Percentiles rank a stretch among this genome's conserved stretches.
Conservation (phyloP, 345 rosid species). For the Angophora floribunda region DNA sequence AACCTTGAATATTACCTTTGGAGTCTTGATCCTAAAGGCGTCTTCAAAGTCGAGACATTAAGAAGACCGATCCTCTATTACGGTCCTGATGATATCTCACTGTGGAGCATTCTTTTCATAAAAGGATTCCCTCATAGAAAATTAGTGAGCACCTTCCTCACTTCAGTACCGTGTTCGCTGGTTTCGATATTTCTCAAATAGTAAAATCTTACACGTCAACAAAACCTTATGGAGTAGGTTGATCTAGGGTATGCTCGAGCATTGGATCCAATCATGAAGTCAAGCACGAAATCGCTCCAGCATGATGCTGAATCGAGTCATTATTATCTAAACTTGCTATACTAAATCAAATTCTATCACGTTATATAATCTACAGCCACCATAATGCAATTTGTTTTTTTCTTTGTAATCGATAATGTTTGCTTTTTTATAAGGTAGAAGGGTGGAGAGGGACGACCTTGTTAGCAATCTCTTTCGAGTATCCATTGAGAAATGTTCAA, state of each 20-base stretch:
- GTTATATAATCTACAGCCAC: not conserved
- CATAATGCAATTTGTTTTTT: not conserved
- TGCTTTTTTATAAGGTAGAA: not conserved
- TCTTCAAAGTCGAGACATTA: too few relatives aligned
- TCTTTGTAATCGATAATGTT: rapidly evolving
- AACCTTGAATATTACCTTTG: too few relatives aligned
- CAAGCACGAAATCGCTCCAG: not conserved
- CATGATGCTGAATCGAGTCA: not conserved
- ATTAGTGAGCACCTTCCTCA: not conserved
- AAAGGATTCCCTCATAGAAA: too few relatives aligned
- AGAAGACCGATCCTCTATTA: too few relatives aligned
- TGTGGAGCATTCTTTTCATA: too few relatives aligned
- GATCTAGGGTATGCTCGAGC: not conserved
- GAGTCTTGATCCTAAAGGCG: too few relatives aligned
- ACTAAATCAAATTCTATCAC: not conserved
- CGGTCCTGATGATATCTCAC: too few relatives aligned
- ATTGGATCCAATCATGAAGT: not conserved
- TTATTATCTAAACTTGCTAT: not conserved
- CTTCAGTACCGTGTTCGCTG: not conserved
- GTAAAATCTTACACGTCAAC: not conserved
- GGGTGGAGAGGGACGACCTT: not conserved
- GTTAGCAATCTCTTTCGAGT: not conserved
- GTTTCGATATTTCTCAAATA: not conserved
- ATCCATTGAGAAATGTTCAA: rapidly evolving
- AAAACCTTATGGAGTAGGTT: not conserved